Percentiles rank a stretch among this genome's conserved stretches.
Conservation (phyloP, 441 rosid genomes). For the Croton laevigatus region DNA sequence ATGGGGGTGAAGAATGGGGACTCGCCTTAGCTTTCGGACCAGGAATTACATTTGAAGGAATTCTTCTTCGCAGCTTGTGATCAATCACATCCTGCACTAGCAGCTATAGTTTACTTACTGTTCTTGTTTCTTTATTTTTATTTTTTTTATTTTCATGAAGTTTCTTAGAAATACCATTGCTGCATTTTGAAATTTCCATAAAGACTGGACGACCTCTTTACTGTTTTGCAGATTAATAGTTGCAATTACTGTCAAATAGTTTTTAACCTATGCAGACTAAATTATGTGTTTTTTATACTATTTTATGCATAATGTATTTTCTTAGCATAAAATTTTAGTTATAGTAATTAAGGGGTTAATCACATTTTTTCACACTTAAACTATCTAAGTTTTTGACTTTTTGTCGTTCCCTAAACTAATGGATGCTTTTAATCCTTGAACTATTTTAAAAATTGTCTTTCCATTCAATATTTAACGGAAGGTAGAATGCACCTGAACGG, state of each 20-base stretch:
- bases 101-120: background rate
- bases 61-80: constrained; percentile 67
- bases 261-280: no score
- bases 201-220: background rate
- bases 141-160: background rate
- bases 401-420: no score
- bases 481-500: no score
- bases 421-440: no score
- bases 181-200: background rate
- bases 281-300: no score
- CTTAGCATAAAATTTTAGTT: background rate
- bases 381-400: no score
- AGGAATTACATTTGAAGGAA: constrained; percentile 83
- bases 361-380: constrained; percentile 1
- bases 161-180: background rate
- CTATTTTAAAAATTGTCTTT: no score
- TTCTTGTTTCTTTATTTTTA: background rate
- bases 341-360: constrained; percentile 26
- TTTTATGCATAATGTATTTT: no score
- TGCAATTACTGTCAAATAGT: no score
- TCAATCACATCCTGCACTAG: background rate
- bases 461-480: no score
- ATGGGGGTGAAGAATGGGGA: constrained; percentile 68
- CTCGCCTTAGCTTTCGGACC: constrained; percentile 80
- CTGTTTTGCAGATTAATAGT: background rate